These are phyloP conservation scores for Tuctoria greenei DNA, from an alignment of 176 grass and related monocot species.

Conservation along the genomic window DNA sequence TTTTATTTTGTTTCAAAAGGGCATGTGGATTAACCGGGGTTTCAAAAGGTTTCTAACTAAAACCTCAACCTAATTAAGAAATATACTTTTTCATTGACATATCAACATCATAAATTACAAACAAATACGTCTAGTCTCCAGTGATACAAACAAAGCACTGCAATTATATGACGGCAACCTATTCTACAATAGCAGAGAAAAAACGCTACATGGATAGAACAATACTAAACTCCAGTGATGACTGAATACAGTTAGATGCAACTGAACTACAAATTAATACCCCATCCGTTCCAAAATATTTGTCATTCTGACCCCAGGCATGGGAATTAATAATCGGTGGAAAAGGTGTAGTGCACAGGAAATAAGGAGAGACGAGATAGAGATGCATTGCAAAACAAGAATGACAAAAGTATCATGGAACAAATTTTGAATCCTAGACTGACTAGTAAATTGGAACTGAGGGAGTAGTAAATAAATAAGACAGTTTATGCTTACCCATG, in stretches of 20 bases:
- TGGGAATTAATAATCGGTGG: too few relatives aligned
- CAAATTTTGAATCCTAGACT: too few relatives aligned
- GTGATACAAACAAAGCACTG: neutral
- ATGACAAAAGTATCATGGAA: neutral
- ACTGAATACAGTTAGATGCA: neutral
- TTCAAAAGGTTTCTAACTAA: neutral
- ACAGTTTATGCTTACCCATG: constrained; percentile 69
- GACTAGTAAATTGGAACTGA: too few relatives aligned
- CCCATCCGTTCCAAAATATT: too few relatives aligned
- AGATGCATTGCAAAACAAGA: too few relatives aligned
- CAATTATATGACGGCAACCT: neutral
- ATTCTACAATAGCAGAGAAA: neutral
- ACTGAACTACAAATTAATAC: neutral
- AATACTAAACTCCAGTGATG: neutral
- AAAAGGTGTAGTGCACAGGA: too few relatives aligned
- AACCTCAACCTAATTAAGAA: neutral
- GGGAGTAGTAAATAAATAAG: neutral
- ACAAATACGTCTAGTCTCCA: neutral
- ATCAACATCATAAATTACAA: neutral
- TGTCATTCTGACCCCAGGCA: too few relatives aligned
- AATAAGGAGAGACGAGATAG: too few relatives aligned
- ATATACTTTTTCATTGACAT: neutral
- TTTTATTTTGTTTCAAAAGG: neutral
- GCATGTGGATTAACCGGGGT: neutral
- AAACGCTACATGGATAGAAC: neutral